Conservation (phyloP, 2,329 filamentous ascomycete species). For the Sordariomycetes sp. region DNA sequence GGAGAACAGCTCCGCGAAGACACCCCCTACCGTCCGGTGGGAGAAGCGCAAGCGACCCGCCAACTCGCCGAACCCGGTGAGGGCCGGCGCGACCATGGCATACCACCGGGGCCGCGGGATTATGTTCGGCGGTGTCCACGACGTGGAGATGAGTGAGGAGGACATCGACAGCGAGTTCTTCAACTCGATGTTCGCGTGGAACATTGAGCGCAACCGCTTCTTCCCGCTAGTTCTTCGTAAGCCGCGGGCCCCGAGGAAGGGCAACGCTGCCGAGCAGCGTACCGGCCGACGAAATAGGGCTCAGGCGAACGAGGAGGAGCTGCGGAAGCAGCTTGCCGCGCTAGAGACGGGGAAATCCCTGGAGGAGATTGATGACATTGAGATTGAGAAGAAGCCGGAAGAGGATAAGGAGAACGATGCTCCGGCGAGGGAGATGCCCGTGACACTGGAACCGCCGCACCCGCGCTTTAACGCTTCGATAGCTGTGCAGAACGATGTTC, state of each 20-base stretch:
- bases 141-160: conserved; percentile 84
- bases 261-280: conserved; percentile 38
- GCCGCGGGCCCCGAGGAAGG: conserved; percentile 36
- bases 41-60: conserved; percentile 87
- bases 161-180: conserved; percentile 98
- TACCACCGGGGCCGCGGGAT: conserved; percentile 91
- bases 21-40: conserved; percentile 72
- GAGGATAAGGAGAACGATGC: conserved; percentile 43
- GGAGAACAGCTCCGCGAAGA: conserved; percentile 52
- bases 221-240: conserved; percentile 74
- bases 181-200: conserved; percentile 85
- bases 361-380: conserved; percentile 35
- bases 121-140: conserved; percentile 87
- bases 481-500: conserved; percentile 79
- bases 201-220: conserved; percentile 89
- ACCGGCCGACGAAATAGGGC: conserved; percentile 58
- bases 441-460: conserved; percentile 78
- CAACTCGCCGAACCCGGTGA: conserved; percentile 72
- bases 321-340: conserved; percentile 76
- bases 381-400: conserved; percentile 32
- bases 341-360: conserved; percentile 65
- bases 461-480: conserved; percentile 84
- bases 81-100: conserved; percentile 87
- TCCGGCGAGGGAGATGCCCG: conserved; percentile 49
- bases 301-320: conserved; percentile 84